Percentiles rank a stretch among this genome's conserved stretches.
These are phyloP conservation scores for Mycena sp. DNA, from an alignment of 1,284 basidiomycete species.

Conservation along the genomic window DNA sequence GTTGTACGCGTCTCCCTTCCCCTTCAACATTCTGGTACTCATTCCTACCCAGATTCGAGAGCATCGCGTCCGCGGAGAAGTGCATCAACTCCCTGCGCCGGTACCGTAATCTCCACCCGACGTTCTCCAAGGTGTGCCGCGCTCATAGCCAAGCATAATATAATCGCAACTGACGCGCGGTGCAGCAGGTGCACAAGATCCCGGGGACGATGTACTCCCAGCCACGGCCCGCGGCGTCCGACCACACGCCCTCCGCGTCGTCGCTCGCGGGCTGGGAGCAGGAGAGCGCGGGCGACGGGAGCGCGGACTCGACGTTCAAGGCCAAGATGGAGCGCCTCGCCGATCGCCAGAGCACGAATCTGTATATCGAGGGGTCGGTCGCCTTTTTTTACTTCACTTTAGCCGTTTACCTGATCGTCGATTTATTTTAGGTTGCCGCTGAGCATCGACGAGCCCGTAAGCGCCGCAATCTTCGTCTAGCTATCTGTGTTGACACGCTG, in stretches of 20 bases:
- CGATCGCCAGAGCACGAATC: slow-evolving; percentile 70
- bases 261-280: slow-evolving; percentile 40
- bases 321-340: slow-evolving; percentile 74
- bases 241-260: slow-evolving; percentile 19
- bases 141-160: slow-evolving; percentile 35
- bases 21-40: background rate
- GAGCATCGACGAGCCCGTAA: slow-evolving; percentile 59
- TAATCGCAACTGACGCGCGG: slow-evolving; percentile 37
- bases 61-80: slow-evolving; percentile 68
- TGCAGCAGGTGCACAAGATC: slow-evolving; percentile 80
- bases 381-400: slow-evolving; percentile 11
- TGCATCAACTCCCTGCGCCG: slow-evolving; percentile 74
- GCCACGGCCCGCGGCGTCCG: slow-evolving; percentile 10
- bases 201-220: slow-evolving; percentile 69
- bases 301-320: slow-evolving; percentile 66
- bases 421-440: slow-evolving; percentile 59
- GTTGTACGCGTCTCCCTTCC: slow-evolving; percentile 57
- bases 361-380: slow-evolving; percentile 77
- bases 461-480: slow-evolving; percentile 20
- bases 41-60: slow-evolving; percentile 59
- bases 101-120: slow-evolving; percentile 79
- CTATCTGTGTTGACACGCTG: slow-evolving; percentile 5
- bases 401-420: background rate
- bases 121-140: slow-evolving; percentile 61
- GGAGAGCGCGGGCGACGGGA: slow-evolving; percentile 30